Evolutionary conservation across 352 stramenopile species (phyloP).

Genomic region (Pythium monospermum): DNA sequence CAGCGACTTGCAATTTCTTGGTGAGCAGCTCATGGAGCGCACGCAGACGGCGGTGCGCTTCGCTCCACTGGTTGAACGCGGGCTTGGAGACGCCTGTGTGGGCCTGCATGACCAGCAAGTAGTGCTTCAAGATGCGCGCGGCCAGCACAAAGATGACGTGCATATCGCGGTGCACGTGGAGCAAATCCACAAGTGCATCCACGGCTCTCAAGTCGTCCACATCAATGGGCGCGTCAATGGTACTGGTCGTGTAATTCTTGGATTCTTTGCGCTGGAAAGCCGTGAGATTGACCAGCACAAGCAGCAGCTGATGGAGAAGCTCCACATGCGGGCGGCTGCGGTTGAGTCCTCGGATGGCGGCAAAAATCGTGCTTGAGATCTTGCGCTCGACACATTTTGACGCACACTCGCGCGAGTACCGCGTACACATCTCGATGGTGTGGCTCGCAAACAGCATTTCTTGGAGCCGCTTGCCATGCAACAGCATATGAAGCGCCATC

Average conservation of each 20-base stretch:
- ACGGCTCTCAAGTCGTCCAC: constrained; percentile 60
- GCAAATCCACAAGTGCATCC: constrained; percentile 89
- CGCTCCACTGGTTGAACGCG: constrained; percentile 37
- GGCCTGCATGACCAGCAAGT: constrained; percentile 31
- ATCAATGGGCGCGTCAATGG: constrained; percentile 19
- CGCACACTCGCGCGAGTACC: constrained; percentile 88
- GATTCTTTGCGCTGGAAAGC: constrained; percentile 49
- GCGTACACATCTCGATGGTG: constrained; percentile 90
- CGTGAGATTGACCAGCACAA: constrained; percentile 86
- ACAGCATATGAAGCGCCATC: constrained; percentile 65
- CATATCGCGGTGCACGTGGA: constrained; percentile 94
- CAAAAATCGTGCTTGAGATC: constrained; percentile 89
- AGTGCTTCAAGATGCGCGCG: constrained; percentile 53
- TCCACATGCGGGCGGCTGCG: constrained; percentile 93
- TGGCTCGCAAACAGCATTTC: constrained; percentile 92
- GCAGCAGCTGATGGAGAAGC: constrained; percentile 84
- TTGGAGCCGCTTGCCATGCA: constrained; percentile 81
- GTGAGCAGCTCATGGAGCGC: constrained; percentile 44
- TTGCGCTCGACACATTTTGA: constrained; percentile 81
- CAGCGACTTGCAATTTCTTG: constrained; percentile 56
- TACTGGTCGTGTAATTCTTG: constrained; percentile 28
- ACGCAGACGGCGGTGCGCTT: constrained; percentile 43
- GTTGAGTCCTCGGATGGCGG: constrained; percentile 91
- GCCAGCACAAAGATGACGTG: constrained; percentile 73
- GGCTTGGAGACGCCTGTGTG: constrained; percentile 11